Base-by-base conservation (phyloP, 139 green algal species). In the Chlorella sp. region DNA sequence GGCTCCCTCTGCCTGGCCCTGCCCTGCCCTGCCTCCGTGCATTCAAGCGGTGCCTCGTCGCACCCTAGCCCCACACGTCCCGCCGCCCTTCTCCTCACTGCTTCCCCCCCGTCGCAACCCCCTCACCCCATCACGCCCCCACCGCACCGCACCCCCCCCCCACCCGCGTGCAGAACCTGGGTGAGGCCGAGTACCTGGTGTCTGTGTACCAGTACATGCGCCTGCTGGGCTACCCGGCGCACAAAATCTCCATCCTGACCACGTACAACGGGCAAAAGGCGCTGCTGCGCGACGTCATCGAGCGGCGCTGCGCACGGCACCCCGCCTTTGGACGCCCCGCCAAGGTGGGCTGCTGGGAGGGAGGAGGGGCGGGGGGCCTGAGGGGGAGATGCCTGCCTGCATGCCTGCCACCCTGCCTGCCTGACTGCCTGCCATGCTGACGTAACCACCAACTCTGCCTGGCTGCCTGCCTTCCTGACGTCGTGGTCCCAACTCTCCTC, bases 211-310 rank as follows among this genome's bases (percentile, higher is more conserved):
- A 96, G 92, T 98, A 98, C 92, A 99, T 99, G 98, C 93, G 98
- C 24, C 91, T 99, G 91, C 86, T 98, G 84, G 98, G 98, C 30
- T 99, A 99, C 93, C 98, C 97, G 7, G 96, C 96, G 34, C 93
- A 42, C 48, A 96, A 96, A 77, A 99, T 99, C 85, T 96, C 95
- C 79, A 97, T 99, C 83, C 94, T 99, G 16, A 99, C 98, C 57
- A 99, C 98, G 34, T 99, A 99, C 95, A 99, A 99, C 90, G 98
- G 98, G 11, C 98, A 99, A 93, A 98, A 98, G 88, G 93, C 96
- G n/a, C 95, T 99, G 42, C 90, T 99, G 42, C 86, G 93, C 18
- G 98, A 99, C 88, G 97, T 99, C 4, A 77, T 99, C 16, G 94
- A 98, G 92, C 88, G 92, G 79, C 95, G 97, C 61, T 99, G 98